Conservation (phyloP, 805 yeast species). For the Hanseniaspora guilliermondii region DNA sequence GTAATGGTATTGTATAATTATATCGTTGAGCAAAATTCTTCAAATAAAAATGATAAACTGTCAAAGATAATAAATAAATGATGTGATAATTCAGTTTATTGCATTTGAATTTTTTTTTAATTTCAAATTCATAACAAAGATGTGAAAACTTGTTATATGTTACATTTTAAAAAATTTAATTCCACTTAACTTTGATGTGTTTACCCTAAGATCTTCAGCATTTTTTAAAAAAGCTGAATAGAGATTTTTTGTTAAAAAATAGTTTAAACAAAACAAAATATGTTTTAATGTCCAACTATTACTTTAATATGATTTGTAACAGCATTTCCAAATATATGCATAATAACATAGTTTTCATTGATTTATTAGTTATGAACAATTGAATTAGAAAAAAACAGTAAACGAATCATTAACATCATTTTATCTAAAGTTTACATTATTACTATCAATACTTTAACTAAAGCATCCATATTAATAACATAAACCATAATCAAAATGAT, state of each 20-base stretch:
- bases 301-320: background rate
- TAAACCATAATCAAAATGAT: conserved; percentile 5
- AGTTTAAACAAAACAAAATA: background rate
- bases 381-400: background rate
- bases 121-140: no score
- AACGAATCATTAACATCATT: conserved; percentile 1
- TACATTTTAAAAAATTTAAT: no score
- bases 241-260: background rate
- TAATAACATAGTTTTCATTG: conserved; percentile 6
- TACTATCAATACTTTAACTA: background rate
- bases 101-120: no score
- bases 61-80: no score
- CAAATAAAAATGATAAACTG: no score
- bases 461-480: conserved; percentile 3
- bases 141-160: no score
- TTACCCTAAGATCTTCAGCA: no score
- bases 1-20: background rate
- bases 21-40: no score
- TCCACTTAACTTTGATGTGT: no score
- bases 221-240: background rate
- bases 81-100: no score
- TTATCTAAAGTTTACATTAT: conserved; percentile 11
- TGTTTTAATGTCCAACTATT: background rate
- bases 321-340: conserved; percentile 10
- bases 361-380: conserved; percentile 7